A percentile compares a stretch with the other conserved stretches of the same genome.
Conservation (phyloP, 192 early-diverging fungal species). For the Funneliformis mosseae region DNA sequence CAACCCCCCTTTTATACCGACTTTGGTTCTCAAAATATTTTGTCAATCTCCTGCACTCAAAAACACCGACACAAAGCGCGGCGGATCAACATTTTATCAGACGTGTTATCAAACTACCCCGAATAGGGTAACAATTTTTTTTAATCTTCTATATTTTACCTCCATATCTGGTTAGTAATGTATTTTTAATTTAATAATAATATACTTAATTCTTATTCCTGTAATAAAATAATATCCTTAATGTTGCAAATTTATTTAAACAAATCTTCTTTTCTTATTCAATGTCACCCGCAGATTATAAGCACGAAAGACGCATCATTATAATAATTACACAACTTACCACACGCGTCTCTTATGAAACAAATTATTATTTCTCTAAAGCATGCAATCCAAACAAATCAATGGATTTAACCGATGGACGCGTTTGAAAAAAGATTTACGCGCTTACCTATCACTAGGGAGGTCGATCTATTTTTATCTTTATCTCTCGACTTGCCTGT, state of each 20-base stretch:
- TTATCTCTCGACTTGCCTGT: too few species aligned
- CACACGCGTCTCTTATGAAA: not conserved
- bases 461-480: too few species aligned
- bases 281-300: not conserved
- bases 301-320: not conserved
- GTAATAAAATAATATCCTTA: not conserved
- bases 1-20: not conserved
- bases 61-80: not conserved
- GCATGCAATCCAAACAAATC: not conserved
- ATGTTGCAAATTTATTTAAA: not conserved
- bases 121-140: not conserved
- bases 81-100: not conserved
- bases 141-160: not conserved
- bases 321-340: not conserved
- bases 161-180: not conserved
- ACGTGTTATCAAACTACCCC: too few species aligned
- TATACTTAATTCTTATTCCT: not conserved
- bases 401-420: too few species aligned
- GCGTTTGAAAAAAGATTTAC: too few species aligned
- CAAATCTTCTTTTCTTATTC: not conserved
- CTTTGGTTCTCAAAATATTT: not conserved
- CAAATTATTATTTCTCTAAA: not conserved
- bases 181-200: not conserved
- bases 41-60: not conserved
- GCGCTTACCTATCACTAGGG: too few species aligned